Base-by-base conservation (phyloP, 495 filamentous ascomycete genomes). In the Daldinia decipiens region DNA sequence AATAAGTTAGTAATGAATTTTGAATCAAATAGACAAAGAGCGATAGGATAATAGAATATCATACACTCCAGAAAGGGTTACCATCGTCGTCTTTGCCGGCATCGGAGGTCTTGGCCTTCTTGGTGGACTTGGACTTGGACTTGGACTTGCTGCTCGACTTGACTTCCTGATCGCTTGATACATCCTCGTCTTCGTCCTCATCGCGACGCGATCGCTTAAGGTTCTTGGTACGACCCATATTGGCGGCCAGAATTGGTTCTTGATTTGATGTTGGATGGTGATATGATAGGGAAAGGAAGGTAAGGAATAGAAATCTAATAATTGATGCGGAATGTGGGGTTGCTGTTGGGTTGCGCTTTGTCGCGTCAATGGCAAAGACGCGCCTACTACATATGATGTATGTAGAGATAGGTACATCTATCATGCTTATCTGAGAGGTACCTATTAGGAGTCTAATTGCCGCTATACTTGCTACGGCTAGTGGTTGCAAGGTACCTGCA, bases 21-120 rank as follows among this genome's bases (percentile, higher is more conserved):
- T 12, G 9, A 52, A n/a, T 11, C 29, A 38, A 24, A 17, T 17
- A 9, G 36, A 73, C 68, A 34, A 29, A 50, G 29, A 26, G 13
- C 12, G 29, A 26, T 60, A 43, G 17, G 26, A 27, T 7, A 24
- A 47, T 47, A 43, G 6, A 26, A 59, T 32, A 27, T 75, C 81
- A 55, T 60, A 87, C 87, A 74, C 85, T 79, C 83, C 86, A 89
- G 73, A 82, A 89, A 26, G 80, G 62, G 52, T 88, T 84, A 29
- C 84, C 85, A 0, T 87, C 82, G 0, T 77, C 76, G 51, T 87
- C 87, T 31, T 74, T 79, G 57, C 78, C 80, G 3, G 71, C 59
- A 43, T 70, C 51, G 62, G 70, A 70, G 27, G 61, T 74, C 68
- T 84, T 83, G 21, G 76, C 75, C 72, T 81, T 82, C 65, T 82